Percentiles rank a stretch among this genome's conserved stretches.
These are phyloP conservation scores for Prunus mongolica DNA, from an alignment of 306 rosid genomes.

Conservation along the genomic window DNA sequence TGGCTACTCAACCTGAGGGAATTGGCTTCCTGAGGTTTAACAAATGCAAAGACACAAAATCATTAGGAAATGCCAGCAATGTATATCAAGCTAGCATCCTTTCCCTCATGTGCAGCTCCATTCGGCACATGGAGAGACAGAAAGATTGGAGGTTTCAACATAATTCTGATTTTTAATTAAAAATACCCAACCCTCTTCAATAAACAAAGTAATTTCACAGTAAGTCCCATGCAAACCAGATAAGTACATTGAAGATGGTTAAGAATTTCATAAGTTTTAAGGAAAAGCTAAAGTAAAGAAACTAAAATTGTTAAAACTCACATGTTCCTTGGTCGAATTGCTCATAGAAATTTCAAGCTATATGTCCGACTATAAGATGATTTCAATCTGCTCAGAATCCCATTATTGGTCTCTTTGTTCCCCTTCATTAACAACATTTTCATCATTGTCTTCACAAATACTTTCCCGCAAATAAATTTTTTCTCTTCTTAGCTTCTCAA, in stretches of 20 bases:
- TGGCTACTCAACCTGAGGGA: conserved; percentile 65
- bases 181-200: background rate
- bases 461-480: conserved; percentile 51
- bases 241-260: background rate
- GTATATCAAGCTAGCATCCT: background rate
- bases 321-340: conserved; percentile 41
- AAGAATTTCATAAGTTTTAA: background rate
- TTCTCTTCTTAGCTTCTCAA: conserved; percentile 71
- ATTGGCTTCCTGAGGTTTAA: conserved; percentile 48
- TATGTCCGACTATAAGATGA: conserved; percentile 44
- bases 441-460: conserved; percentile 31
- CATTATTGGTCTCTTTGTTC: conserved; percentile 39
- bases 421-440: conserved; percentile 24
- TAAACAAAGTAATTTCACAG: no score
- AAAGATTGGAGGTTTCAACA: background rate
- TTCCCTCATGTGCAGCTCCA: background rate
- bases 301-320: conserved; percentile 33
- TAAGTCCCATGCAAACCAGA: background rate
- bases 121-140: background rate
- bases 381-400: conserved; percentile 49
- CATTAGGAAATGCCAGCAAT: background rate
- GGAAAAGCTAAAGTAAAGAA: background rate
- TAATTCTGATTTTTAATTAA: no score
- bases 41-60: background rate
- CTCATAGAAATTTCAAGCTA: conserved; percentile 41